A percentile compares a stretch with the other conserved stretches of the same genome.
These are phyloP conservation scores for Meredithiella fracta DNA, from an alignment of 2,329 filamentous ascomycete species.

Conservation along the genomic window DNA sequence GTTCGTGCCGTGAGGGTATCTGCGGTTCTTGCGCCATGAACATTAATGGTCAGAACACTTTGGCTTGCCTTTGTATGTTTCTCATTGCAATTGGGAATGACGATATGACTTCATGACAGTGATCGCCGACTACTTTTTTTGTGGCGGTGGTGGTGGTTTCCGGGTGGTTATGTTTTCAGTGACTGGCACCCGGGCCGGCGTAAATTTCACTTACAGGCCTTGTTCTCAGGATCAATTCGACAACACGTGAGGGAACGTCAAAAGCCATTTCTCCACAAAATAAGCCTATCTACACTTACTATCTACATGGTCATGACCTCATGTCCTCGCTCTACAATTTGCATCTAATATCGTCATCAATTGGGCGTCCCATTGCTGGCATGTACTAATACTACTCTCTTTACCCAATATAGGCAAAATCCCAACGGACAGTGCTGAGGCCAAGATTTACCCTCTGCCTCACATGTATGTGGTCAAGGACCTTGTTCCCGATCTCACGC, in stretches of 20 bases:
- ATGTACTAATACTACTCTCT: neutral
- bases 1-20: constrained; percentile 95
- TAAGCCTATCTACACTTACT: neutral
- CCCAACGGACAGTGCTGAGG: constrained; percentile 66
- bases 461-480: constrained; percentile 99
- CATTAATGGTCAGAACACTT: constrained; percentile 95
- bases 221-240: constrained; percentile 5
- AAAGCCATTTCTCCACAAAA: neutral
- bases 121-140: neutral
- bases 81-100: neutral
- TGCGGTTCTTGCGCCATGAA: constrained; percentile 99
- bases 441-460: constrained; percentile 92
- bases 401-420: constrained; percentile 58
- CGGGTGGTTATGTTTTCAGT: neutral
- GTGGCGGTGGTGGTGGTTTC: neutral
- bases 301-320: neutral
- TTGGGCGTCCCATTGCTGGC: neutral
- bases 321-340: neutral
- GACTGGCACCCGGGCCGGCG: constrained; percentile 1
- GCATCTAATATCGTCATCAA: neutral
- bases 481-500: constrained; percentile 89
- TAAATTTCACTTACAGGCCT: constrained; percentile 1
- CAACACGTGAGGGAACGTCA: constrained; percentile 6
- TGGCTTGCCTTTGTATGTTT: constrained; percentile 82
- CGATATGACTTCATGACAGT: neutral